Conservation (phyloP, 805 yeast genomes). For the Yarrowia bubula region DNA sequence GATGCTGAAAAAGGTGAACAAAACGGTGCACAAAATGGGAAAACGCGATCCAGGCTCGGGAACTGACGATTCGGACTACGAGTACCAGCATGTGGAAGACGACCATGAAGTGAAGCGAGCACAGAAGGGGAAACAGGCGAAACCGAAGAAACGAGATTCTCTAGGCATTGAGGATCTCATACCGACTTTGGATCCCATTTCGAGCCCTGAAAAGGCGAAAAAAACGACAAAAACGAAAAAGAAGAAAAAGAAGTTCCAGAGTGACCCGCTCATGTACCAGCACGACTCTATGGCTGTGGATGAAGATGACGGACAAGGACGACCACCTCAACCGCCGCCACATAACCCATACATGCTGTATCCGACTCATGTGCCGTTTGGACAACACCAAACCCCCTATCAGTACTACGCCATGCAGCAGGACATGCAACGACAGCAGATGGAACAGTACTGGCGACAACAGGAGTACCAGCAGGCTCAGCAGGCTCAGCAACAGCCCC, state of each 20-base stretch:
- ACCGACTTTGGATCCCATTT: neutral
- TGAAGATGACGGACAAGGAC: neutral
- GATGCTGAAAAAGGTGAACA: constrained; percentile 13
- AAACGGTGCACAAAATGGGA: constrained; percentile 18
- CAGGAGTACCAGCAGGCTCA: neutral
- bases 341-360: constrained; percentile 10
- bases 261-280: constrained; percentile 3
- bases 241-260: constrained; percentile 1
- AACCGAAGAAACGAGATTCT: neutral
- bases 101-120: constrained; percentile 13
- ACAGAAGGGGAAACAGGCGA: neutral
- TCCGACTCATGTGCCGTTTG: constrained; percentile 21
- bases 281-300: constrained; percentile 12
- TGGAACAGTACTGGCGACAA: neutral
- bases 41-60: constrained; percentile 1
- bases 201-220: neutral
- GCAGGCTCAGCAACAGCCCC: neutral
- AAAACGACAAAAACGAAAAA: neutral
- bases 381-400: constrained; percentile 3
- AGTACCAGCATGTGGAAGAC: constrained; percentile 24
- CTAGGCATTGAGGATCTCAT: neutral
- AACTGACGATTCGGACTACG: constrained; percentile 8
- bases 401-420: constrained; percentile 3
- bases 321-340: constrained; percentile 20
- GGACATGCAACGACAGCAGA: neutral